Conservation (phyloP, 768 basidiomycete genomes). For the Tubosaeta brunneosetosa region DNA sequence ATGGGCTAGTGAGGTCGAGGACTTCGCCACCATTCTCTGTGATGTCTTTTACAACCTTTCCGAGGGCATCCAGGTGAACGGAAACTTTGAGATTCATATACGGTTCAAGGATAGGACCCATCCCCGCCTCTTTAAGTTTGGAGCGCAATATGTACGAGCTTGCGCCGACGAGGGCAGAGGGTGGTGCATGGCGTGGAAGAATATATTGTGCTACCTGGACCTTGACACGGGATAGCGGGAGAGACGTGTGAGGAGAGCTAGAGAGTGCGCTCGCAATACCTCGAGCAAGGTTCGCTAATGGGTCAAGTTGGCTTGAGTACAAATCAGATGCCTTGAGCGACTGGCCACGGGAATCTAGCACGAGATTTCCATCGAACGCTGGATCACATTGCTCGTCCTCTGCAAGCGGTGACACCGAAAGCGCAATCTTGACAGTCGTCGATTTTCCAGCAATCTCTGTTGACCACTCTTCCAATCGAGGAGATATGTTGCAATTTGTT, state of each 20-base stretch:
- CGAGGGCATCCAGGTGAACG: slow-evolving; percentile 61
- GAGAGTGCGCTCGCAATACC: slow-evolving; percentile 71
- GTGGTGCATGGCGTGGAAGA: slow-evolving; percentile 38
- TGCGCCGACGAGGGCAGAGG: slow-evolving; percentile 62
- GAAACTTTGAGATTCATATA: slow-evolving; percentile 66
- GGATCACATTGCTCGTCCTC: slow-evolving; percentile 59
- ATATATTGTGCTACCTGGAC: slow-evolving; percentile 48
- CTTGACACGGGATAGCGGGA: slow-evolving; percentile 61
- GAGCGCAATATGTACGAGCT: slow-evolving; percentile 60
- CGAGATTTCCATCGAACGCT: slow-evolving; percentile 73
- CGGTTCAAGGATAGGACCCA: slow-evolving; percentile 77
- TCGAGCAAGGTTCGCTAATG: slow-evolving; percentile 52
- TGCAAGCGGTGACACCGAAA: slow-evolving; percentile 52
- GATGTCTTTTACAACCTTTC: slow-evolving; percentile 79
- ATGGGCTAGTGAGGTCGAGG: slow-evolving; percentile 48
- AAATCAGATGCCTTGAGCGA: slow-evolving; percentile 51
- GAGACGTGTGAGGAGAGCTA: slow-evolving; percentile 71
- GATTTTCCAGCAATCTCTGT: slow-evolving; percentile 59
- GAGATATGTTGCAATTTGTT: slow-evolving; percentile 22
- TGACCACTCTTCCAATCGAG: slow-evolving; percentile 47
- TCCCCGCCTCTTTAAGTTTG: slow-evolving; percentile 54
- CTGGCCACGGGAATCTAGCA: slow-evolving; percentile 50
- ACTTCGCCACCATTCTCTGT: slow-evolving; percentile 81
- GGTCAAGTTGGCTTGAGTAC: slow-evolving; percentile 39
- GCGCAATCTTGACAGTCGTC: slow-evolving; percentile 45